Evolutionary conservation across 139 green algal species (phyloP).

Genomic region (Picochlorum sp.): DNA sequence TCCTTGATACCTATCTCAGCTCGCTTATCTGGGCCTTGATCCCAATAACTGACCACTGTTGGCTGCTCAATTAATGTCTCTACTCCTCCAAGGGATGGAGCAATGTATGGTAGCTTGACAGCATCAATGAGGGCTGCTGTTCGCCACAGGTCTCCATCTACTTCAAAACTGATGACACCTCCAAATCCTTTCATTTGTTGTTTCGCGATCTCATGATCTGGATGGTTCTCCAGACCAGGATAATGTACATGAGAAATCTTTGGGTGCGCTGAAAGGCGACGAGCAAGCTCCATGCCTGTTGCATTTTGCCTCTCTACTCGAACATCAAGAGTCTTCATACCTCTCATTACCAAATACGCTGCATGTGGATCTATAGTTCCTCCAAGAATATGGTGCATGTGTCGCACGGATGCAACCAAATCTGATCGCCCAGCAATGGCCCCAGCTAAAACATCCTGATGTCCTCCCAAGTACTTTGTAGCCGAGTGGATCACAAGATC

Average conservation of each 20-base stretch:
- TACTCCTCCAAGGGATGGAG: constrained; percentile 91
- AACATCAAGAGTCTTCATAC: constrained; percentile 95
- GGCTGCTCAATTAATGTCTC: constrained; percentile 98
- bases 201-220: constrained; percentile 88
- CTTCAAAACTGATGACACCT: constrained; percentile 90
- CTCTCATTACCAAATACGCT: constrained; percentile 90
- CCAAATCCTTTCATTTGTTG: constrained; percentile 92
- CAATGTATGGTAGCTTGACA: constrained; percentile 94
- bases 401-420: constrained; percentile 67
- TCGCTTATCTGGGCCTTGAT: constrained; percentile 75
- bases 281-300: constrained; percentile 56
- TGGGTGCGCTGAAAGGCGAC: constrained; percentile 76
- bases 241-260: constrained; percentile 59
- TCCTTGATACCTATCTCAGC: constrained; percentile 94
- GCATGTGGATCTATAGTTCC: constrained; percentile 94
- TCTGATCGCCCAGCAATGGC: constrained; percentile 69
- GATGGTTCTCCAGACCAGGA: constrained; percentile 78
- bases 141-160: constrained; percentile 79
- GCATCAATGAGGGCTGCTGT: constrained; percentile 89
- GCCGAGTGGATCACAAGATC: constrained; percentile 97
- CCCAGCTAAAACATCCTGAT: constrained; percentile 97
- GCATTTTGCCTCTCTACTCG: constrained; percentile 79
- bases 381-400: constrained; percentile 96
- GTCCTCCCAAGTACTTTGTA: constrained; percentile 97
- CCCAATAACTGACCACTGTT: constrained; percentile 83